Base-by-base conservation (phyloP, 371 early-diverging fungal species). In the Catenaria anguillulae region DNA sequence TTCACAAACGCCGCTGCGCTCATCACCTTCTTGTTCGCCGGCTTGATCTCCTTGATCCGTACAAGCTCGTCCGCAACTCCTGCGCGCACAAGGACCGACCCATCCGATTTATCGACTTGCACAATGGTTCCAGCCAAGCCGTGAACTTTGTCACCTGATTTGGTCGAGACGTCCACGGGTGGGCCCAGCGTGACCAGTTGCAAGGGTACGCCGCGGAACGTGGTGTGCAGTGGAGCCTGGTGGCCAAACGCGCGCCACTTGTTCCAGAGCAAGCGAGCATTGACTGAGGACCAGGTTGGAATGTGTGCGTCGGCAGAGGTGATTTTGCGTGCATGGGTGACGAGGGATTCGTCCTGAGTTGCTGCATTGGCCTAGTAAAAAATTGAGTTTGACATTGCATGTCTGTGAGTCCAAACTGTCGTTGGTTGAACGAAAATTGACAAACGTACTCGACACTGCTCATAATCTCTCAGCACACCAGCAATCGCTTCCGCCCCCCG, bases 251-350 rank as follows among this genome's bases (percentile, higher is more conserved):
- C 91, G 31, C 90, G 76, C 68, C 83, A 73, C 29, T 84, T 63
- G 55, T 81, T 73, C 58, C 79, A 84, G 1, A 88, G 73, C 15
- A 83, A 67, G 52, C 77, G 75, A 0, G 84, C 83, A 0, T 74
- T 65, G 81, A 84, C 81, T 0, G 61, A 60, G 0, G 64, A 59
- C 84, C 88, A 93, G 36, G 79, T 67, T n/a, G n/a, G n/a, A 15
- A 90, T 69, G 8, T 72, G 66, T 15, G 83, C 74, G 65, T 79
- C 75, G 19, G 74, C 71, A 48, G 82, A 82, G 19, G 71, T 67
- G 23, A 88, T 81, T 63, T 89, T 84, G 33, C 82, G 85, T 26
- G 93, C 92, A n/a, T 77, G 72, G 0, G 89, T 81, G 13, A 82
- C 87, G 29, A 74, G 62, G 0, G 71, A 33, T 4, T 75, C 70